These are phyloP conservation scores for Capronia coronata DNA, from an alignment of 2,329 filamentous ascomycete genomes.

Conservation along the genomic window DNA sequence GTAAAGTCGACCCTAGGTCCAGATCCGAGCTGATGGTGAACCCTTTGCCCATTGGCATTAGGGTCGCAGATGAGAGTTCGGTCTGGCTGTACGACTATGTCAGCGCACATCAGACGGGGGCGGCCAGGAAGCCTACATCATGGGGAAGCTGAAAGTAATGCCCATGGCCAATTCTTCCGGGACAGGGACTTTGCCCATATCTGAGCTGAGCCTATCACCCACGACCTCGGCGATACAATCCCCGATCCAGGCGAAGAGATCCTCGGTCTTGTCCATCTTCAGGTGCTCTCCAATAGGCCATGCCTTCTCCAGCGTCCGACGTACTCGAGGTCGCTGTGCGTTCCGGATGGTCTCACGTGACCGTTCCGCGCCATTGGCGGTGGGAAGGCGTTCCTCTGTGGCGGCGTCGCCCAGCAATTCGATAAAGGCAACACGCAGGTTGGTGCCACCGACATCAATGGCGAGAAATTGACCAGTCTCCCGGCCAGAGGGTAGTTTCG, in stretches of 20 bases:
- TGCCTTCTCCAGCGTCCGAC: constrained; percentile 58
- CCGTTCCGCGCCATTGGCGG: constrained; percentile 30
- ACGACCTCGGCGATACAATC: constrained; percentile 69
- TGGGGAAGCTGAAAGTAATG: constrained; percentile 47
- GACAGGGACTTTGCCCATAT: constrained; percentile 35
- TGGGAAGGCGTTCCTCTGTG: constrained; percentile 29
- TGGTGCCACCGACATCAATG: constrained; percentile 53
- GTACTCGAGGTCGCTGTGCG: constrained; percentile 47
- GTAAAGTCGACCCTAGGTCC: constrained; percentile 49
- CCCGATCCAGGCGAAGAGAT: constrained; percentile 76
- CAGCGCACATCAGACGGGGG: constrained; percentile 3
- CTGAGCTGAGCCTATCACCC: constrained; percentile 42
- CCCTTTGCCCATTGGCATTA: constrained; percentile 55
- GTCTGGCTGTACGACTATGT: constrained; percentile 40
- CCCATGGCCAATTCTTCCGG: constrained; percentile 45
- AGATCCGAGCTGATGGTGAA: constrained; percentile 52
- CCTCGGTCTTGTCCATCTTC: constrained; percentile 67
- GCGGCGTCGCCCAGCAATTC: constrained; percentile 43
- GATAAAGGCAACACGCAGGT: constrained; percentile 52
- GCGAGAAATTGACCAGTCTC: constrained; percentile 51
- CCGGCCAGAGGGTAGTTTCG: constrained; percentile 43
- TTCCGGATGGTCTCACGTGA: constrained; percentile 42
- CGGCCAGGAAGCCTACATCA: constrained; percentile 37
- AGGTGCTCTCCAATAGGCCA: constrained; percentile 70
- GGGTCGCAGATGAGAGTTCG: constrained; percentile 47